These are phyloP conservation scores for Sideroxylon spinosum DNA, from an alignment of 179 eudicot species.

Conservation along the genomic window DNA sequence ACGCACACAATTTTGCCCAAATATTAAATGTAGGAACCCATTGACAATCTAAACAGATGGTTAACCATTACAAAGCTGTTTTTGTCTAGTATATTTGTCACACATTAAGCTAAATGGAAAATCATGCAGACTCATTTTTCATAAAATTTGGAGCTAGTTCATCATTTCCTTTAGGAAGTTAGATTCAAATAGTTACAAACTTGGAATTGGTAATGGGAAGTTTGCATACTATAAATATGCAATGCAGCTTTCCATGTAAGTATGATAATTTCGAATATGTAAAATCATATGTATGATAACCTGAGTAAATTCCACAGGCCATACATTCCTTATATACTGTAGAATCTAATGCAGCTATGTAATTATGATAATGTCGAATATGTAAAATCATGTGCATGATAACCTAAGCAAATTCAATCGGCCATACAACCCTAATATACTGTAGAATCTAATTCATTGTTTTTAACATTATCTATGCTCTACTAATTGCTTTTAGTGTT, in stretches of 20 bases:
- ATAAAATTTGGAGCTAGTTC: neutral
- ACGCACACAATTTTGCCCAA: too few relatives aligned
- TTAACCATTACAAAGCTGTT: neutral
- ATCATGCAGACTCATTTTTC: neutral
- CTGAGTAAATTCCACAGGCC: too few relatives aligned
- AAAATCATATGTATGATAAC: neutral
- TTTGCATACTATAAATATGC: neutral
- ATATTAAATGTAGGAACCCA: neutral
- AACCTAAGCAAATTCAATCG: too few relatives aligned
- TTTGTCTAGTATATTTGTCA: neutral
- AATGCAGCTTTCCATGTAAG: neutral
- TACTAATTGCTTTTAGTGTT: neutral
- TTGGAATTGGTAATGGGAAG: neutral
- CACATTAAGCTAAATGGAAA: neutral
- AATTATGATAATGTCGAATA: neutral
- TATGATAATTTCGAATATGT: neutral
- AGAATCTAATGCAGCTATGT: neutral
- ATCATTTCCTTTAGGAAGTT: neutral
- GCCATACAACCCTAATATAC: neutral
- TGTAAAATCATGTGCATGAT: neutral
- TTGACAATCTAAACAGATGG: neutral
- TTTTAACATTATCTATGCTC: neutral
- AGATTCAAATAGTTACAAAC: neutral
- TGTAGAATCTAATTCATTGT: neutral
- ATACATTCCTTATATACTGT: too few relatives aligned